phyloP scores from a whole-genome alignment of 2,329 filamentous ascomycete species.

The Scytalidium lignicola region DNA sequence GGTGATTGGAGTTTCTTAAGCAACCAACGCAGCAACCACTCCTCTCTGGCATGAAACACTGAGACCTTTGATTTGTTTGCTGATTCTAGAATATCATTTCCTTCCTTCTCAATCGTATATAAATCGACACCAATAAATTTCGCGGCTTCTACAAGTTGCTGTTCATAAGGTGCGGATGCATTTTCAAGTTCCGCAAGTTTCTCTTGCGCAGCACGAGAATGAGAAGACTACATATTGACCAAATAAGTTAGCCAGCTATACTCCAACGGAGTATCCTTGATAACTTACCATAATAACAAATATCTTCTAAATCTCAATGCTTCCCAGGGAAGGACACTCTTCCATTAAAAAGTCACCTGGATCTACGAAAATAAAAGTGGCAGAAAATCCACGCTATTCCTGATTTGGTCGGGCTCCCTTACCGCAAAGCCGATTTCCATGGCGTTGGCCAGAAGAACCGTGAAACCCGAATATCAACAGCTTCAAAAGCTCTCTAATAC shows the following conservation, averaged over 20 bases:
- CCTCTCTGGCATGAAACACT: constrained; percentile 41
- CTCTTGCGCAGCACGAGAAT: constrained; percentile 26
- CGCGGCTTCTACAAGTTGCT: constrained; percentile 28
- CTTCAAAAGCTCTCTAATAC: constrained; percentile 3
- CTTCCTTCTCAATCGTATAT: constrained; percentile 12
- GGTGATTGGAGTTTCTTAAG: constrained; percentile 50
- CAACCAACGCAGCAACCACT: constrained; percentile 65
- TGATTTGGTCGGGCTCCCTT: not conserved
- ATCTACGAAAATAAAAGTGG: constrained; percentile 2
- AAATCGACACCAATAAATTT: constrained; percentile 26
- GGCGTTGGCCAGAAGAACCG: not conserved
- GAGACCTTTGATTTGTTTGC: constrained; percentile 1
- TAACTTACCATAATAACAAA: not conserved
- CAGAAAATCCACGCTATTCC: constrained; percentile 9
- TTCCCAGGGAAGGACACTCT: not conserved
- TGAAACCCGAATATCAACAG: not conserved
- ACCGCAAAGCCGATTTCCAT: constrained; percentile 1
- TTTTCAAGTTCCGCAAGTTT: constrained; percentile 27
- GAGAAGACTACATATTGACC: constrained; percentile 18
- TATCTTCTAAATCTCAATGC: not conserved
- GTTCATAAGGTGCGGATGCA: constrained; percentile 26
- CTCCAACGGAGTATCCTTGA: not conserved
- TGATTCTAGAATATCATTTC: constrained; percentile 1
- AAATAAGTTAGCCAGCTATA: not conserved
- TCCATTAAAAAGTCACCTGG: not conserved